Evolutionary conservation across 495 filamentous ascomycete species (phyloP).

Genomic region (Neurospora sp.): DNA sequence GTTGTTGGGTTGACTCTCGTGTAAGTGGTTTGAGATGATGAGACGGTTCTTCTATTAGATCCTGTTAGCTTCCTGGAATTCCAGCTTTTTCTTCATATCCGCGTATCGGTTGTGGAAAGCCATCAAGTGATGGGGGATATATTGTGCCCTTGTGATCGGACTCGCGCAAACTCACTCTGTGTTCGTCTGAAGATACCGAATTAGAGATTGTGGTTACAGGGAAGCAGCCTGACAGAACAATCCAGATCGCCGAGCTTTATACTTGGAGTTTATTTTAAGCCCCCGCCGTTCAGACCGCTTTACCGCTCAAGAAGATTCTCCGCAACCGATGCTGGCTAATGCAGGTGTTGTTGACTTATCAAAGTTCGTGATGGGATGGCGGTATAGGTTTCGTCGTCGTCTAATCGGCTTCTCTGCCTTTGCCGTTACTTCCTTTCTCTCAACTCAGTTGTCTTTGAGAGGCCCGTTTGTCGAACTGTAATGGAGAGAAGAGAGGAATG

Average conservation of each 20-base stretch:
- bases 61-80: not conserved
- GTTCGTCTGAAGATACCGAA: not conserved
- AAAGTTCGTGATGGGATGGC: not conserved
- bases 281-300: not conserved
- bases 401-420: slow-evolving; percentile 7
- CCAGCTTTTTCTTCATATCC: not conserved
- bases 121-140: not conserved
- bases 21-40: not conserved
- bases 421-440: not conserved
- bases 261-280: not conserved
- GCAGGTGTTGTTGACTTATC: not conserved
- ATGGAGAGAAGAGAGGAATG: not conserved
- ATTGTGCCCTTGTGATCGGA: not conserved
- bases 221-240: not conserved
- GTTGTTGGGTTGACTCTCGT: not conserved
- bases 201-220: not conserved
- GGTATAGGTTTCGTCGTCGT: not conserved
- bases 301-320: not conserved
- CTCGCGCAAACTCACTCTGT: not conserved
- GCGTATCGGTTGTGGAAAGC: not conserved
- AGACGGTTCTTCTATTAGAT: not conserved
- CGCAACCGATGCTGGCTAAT: not conserved
- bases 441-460: not conserved
- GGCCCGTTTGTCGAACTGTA: not conserved
- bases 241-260: not conserved